phyloP scores from a whole-genome alignment of 1,284 basidiomycete genomes.

The Sphaerobolus stellatus region DNA sequence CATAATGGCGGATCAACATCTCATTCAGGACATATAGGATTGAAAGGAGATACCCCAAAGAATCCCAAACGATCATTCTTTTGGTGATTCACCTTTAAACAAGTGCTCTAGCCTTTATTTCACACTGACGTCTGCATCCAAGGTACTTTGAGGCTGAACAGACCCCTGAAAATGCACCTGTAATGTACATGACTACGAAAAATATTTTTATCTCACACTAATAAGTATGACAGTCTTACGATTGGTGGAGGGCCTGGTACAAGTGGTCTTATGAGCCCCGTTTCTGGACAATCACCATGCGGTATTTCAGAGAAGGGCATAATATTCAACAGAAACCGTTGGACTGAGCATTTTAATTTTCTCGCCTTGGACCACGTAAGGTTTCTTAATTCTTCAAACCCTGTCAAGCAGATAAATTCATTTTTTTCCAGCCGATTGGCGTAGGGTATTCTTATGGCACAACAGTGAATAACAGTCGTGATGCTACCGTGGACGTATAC shows the following conservation, averaged over 20 bases:
- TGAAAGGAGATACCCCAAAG: conserved; percentile 26
- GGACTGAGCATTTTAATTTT: conserved; percentile 32
- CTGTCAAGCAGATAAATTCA: not conserved
- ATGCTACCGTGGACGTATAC: conserved; percentile 32
- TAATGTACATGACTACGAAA: conserved; percentile 22
- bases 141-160: conserved; percentile 35
- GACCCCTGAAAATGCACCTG: conserved; percentile 25
- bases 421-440: conserved; percentile 28
- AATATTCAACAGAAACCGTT: conserved; percentile 27
- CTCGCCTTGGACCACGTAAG: conserved; percentile 35
- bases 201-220: not conserved
- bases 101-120: not conserved
- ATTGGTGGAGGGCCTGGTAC: conserved; percentile 35
- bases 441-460: conserved; percentile 34
- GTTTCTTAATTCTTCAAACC: not conserved
- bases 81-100: conserved; percentile 25
- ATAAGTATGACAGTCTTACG: conserved; percentile 25
- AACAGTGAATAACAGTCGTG: conserved; percentile 29
- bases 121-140: too few relatives aligned
- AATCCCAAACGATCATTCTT: conserved; percentile 33
- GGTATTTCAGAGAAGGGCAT: conserved; percentile 22
- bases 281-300: conserved; percentile 32
- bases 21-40: conserved; percentile 30
- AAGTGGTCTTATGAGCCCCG: conserved; percentile 28
- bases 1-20: conserved; percentile 12